phyloP scores from a whole-genome alignment of 768 basidiomycete species.

The Macrolepiota albuminosa region DNA sequence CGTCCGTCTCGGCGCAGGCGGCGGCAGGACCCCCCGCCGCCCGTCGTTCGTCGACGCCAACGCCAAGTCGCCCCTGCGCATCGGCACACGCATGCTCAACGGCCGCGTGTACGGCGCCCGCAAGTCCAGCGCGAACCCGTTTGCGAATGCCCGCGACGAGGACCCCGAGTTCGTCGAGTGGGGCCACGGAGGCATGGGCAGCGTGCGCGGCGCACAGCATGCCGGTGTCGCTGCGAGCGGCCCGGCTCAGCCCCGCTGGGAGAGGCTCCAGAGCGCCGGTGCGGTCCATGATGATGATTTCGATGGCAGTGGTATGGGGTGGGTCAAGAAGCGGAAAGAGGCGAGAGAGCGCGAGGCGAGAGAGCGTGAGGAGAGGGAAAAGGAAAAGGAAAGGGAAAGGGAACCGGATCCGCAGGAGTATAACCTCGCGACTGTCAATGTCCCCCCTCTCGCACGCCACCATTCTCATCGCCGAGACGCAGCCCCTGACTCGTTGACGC shows the following conservation, averaged over 20 bases:
- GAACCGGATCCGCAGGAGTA: conserved; percentile 8
- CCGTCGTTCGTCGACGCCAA: neutral
- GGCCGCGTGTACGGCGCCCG: conserved; percentile 73
- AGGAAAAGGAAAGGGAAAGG: neutral
- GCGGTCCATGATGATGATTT: conserved; percentile 46
- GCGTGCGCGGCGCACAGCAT: conserved; percentile 33
- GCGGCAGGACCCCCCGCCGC: neutral
- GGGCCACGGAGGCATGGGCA: conserved; percentile 88
- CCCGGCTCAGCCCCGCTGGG: conserved; percentile 26
- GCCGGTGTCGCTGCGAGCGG: conserved; percentile 22
- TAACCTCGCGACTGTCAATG: conserved; percentile 11
- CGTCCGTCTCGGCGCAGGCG: neutral
- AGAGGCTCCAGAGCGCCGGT: conserved; percentile 26
- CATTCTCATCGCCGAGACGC: neutral
- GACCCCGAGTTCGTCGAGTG: conserved; percentile 90
- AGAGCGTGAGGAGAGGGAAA: conserved; percentile 28
- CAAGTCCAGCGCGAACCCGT: conserved; percentile 45
- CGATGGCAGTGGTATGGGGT: conserved; percentile 84
- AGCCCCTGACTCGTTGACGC: neutral
- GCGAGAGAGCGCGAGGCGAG: conserved; percentile 35
- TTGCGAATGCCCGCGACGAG: conserved; percentile 57
- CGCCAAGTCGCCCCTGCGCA: conserved; percentile 16
- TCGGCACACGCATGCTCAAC: conserved; percentile 70
- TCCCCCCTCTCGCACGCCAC: neutral
- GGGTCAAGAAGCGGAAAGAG: conserved; percentile 62